Percentiles rank a stretch among this genome's conserved stretches.
Evolutionary conservation across 2,329 filamentous ascomycete genomes (phyloP).

Genomic region (Aspergillus versicolor): DNA sequence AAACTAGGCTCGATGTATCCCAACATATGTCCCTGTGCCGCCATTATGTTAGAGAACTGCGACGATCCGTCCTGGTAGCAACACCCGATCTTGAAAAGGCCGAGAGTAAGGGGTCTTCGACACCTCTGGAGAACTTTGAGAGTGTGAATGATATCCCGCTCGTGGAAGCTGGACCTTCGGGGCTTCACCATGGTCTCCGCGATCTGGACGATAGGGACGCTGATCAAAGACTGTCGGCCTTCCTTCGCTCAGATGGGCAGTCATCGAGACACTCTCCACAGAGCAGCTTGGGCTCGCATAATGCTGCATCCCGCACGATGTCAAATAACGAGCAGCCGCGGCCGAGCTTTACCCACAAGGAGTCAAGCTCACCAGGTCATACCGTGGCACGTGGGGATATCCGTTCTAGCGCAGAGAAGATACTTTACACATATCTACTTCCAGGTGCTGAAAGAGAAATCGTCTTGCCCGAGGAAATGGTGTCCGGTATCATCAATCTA

Average conservation of each 20-base stretch:
- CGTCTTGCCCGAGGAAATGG: slow-evolving; percentile 82
- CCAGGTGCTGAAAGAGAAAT: slow-evolving; percentile 97
- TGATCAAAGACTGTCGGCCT: slow-evolving; percentile 88
- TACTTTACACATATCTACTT: slow-evolving; percentile 94
- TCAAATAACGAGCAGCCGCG: slow-evolving; percentile 49
- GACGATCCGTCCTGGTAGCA: slow-evolving; percentile 86
- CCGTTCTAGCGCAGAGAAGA: slow-evolving; percentile 91
- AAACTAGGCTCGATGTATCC: slow-evolving; percentile 88
- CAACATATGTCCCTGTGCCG: slow-evolving; percentile 97
- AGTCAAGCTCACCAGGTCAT: slow-evolving; percentile 79
- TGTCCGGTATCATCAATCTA: slow-evolving; percentile 77
- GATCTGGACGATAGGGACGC: slow-evolving; percentile 73
- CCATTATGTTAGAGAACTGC: slow-evolving; percentile 93
- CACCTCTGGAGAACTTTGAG: slow-evolving; percentile 70
- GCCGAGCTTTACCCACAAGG: slow-evolving; percentile 63
- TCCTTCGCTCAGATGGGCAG: slow-evolving; percentile 65
- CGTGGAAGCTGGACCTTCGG: slow-evolving; percentile 53
- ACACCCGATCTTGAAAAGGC: slow-evolving; percentile 86
- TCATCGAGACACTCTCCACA: slow-evolving; percentile 54
- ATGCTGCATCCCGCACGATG: slow-evolving; percentile 36
- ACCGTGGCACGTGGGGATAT: slow-evolving; percentile 88
- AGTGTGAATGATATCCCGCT: slow-evolving; percentile 61
- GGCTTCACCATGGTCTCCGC: slow-evolving; percentile 55
- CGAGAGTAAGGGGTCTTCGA: slow-evolving; percentile 80
- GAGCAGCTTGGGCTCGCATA: slow-evolving; percentile 51